phyloP scores from a whole-genome alignment of 306 rosid species.

The Parietaria judaica region DNA sequence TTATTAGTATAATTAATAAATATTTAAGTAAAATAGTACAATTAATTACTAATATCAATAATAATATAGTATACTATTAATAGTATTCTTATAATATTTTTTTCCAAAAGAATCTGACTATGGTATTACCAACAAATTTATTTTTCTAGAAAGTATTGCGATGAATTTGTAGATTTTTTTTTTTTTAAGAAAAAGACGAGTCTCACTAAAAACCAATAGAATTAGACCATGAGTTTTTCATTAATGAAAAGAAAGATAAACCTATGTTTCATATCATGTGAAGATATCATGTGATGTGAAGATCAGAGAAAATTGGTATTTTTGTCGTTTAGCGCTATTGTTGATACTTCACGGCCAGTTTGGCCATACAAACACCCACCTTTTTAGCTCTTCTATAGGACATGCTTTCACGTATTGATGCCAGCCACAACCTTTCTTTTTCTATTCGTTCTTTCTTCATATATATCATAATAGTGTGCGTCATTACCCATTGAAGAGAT shows the following conservation, averaged over 20 bases:
- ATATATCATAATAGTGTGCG: conserved; percentile 5
- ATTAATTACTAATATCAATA: too few species aligned
- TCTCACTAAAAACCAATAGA: neutral
- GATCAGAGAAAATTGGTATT: conserved; percentile 28
- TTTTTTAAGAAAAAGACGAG: too few species aligned
- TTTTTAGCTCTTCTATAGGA: too few species aligned
- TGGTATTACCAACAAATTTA: neutral
- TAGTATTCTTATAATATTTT: too few species aligned
- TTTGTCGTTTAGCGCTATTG: conserved; percentile 10
- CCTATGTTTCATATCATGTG: neutral
- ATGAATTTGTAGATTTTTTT: too few species aligned
- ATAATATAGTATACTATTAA: neutral
- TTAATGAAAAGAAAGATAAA: neutral
- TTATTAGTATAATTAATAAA: too few species aligned
- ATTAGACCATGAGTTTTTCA: neutral
- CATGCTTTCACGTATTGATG: conserved; percentile 29
- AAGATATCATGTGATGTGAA: neutral
- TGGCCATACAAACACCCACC: conserved; percentile 21
- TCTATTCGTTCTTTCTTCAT: neutral
- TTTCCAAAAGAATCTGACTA: too few species aligned
- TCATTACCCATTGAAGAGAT: conserved; percentile 7
- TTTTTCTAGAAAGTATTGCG: neutral
- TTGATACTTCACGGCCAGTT: conserved; percentile 1
- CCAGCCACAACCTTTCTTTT: conserved; percentile 27
- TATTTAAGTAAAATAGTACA: too few species aligned